Evolutionary conservation across 805 yeast species (phyloP), one percentile per base, ranked within the genome.

Genomic region (Yarrowia porcina): DNA sequence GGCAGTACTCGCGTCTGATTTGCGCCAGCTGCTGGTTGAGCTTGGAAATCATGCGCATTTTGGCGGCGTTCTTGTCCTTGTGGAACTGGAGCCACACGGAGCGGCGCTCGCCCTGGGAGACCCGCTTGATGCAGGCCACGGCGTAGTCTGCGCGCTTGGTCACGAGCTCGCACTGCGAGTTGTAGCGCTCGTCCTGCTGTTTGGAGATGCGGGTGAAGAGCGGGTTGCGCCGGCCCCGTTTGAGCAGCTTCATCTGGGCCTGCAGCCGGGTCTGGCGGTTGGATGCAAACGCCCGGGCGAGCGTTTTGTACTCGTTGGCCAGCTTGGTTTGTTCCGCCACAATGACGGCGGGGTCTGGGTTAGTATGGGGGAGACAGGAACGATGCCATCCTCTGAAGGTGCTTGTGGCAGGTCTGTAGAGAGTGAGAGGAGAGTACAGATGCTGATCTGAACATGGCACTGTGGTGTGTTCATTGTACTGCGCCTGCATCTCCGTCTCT

Each of bases 1-100:
- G 47, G 61, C 61, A 56, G 52, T 65, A 67, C 63, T 72, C 75
- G 23, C 60, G 65, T 64, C 66, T 69, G 38, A 72, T 64, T 23
- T 65, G 61, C 23, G 68, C 57, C 47, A 73, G 63, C 59, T 68
- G 64, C 39, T 63, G 65, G 50, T 64, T 64, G 32, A 67, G 50
- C 30, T 68, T 50, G 17, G 59, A 38, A 47, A 68, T 67, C 64
- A 71, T 38, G 18, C 65, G 49, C 64, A 66, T 67, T 20, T 70
- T 66, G 30, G 74, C 66, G 20, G 67, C 70, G 36, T 44, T 65
- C 50, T 67, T 68, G 21, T 65, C 67, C 36, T 70, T 67, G 65
- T 65, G 32, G 64, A 69, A 74, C 63, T 74, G 72, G 23, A 71
- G 64, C 75, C 75, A 71, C 10, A 67, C 65, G 49, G 67, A 64